These are phyloP conservation scores for Anisodus tanguticus DNA, from an alignment of 257 asterid species.

Conservation along the genomic window DNA sequence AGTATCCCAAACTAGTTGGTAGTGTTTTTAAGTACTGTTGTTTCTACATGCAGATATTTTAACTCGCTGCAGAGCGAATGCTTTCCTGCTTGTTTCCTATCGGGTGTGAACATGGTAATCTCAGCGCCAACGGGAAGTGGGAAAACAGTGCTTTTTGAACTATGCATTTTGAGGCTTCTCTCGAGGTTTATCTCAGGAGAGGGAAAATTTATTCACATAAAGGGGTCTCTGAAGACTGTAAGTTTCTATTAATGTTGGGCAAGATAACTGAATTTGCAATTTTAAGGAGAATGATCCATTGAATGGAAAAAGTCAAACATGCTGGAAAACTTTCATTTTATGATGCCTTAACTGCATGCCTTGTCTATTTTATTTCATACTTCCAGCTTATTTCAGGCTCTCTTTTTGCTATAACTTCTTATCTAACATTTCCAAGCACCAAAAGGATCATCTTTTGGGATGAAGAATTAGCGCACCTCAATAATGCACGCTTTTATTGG, in stretches of 20 bases:
- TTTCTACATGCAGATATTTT: slow-evolving; percentile 66
- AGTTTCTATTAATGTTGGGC: slow-evolving; percentile 35
- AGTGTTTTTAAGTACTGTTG: not conserved
- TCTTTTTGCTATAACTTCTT: not conserved
- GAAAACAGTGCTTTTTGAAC: slow-evolving; percentile 89
- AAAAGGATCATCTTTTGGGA: not conserved
- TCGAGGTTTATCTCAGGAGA: slow-evolving; percentile 75
- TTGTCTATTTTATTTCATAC: not conserved
- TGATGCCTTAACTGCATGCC: slow-evolving; percentile 22
- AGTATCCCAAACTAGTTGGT: slow-evolving; percentile 1
- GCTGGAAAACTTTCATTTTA: slow-evolving; percentile 15
- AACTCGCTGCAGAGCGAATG: slow-evolving; percentile 98
- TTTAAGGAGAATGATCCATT: slow-evolving; percentile 1
- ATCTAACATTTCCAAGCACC: slow-evolving; percentile 8
- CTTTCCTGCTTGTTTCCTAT: slow-evolving; percentile 77
- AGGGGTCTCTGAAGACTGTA: slow-evolving; percentile 91
- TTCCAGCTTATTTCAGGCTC: slow-evolving; percentile 5
- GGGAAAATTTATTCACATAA: slow-evolving; percentile 61
- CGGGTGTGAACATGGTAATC: slow-evolving; percentile 91
- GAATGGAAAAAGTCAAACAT: not conserved
- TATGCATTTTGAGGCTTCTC: slow-evolving; percentile 93
- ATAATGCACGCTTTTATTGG: not conserved
- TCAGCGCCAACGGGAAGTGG: slow-evolving; percentile 99
- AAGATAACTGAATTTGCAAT: slow-evolving; percentile 15
- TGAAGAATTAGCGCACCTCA: slow-evolving; percentile 11